phyloP scores from a whole-genome alignment of 768 basidiomycete species.

The Amanita subjunquillea region DNA sequence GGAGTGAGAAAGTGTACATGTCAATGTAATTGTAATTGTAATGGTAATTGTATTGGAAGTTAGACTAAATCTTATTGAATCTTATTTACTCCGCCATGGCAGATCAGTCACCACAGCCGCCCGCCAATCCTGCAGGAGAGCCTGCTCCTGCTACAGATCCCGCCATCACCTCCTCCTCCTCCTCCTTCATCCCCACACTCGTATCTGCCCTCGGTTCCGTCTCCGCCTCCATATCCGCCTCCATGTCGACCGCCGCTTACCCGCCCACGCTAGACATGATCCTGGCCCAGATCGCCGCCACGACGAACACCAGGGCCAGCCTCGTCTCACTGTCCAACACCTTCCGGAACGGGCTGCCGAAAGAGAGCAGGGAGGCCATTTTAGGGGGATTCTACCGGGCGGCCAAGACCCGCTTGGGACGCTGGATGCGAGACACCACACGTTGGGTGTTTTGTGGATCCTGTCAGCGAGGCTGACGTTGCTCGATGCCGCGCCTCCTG shows the following conservation, averaged over 20 bases:
- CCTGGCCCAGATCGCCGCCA: slow-evolving; percentile 34
- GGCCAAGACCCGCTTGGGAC: slow-evolving; percentile 62
- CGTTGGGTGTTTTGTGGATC: slow-evolving; percentile 61
- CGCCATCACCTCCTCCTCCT: no score
- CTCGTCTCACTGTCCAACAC: slow-evolving; percentile 28
- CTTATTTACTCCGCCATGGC: no score
- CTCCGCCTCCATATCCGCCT: not conserved
- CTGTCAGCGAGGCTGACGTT: slow-evolving; percentile 55
- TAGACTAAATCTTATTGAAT: no score
- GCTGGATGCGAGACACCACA: slow-evolving; percentile 44
- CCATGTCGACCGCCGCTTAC: not conserved
- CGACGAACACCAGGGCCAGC: slow-evolving; percentile 17
- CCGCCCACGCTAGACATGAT: slow-evolving; percentile 25
- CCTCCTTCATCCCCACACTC: not conserved
- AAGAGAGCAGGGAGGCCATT: slow-evolving; percentile 48
- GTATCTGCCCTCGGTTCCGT: not conserved
- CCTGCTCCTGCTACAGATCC: no score
- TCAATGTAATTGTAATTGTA: not conserved
- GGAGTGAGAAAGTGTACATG: slow-evolving; percentile 29
- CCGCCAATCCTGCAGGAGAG: no score
- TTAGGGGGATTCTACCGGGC: slow-evolving; percentile 41
- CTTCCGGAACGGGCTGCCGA: slow-evolving; percentile 36
- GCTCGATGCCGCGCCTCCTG: slow-evolving; percentile 28
- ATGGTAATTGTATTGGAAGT: not conserved
- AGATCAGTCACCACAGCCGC: no score